A percentile compares a stretch with the other conserved stretches of the same genome.
Conservation (phyloP, 805 yeast genomes). For the Nakazawaea anatomiae region DNA sequence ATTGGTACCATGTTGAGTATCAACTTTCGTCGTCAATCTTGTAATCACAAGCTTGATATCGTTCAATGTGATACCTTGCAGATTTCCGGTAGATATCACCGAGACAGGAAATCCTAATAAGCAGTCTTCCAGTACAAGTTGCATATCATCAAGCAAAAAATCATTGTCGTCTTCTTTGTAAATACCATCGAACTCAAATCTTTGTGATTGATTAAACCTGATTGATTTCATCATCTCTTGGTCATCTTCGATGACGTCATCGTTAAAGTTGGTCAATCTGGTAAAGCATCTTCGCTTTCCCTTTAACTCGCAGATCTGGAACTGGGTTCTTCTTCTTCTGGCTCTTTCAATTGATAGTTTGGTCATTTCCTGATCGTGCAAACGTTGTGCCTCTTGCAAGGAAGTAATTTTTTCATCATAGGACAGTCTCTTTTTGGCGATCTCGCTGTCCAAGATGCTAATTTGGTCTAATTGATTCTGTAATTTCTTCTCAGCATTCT, state of each 20-base stretch:
- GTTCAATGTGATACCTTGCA: neutral
- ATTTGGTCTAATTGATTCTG: neutral
- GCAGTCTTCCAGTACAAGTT: conserved; percentile 1
- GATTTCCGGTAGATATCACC: neutral
- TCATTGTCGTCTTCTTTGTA: neutral
- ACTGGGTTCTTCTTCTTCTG: conserved; percentile 1
- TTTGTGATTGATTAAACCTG: no score
- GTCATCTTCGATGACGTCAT: neutral
- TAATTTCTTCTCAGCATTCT: neutral
- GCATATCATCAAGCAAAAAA: neutral
- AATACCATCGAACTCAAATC: neutral
- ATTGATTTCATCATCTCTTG: neutral
- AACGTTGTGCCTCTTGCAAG: neutral
- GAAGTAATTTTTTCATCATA: neutral
- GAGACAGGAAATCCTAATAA: neutral
- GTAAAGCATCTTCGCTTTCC: conserved; percentile 7
- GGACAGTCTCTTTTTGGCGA: neutral
- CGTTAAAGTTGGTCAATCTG: neutral
- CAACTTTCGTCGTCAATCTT: neutral
- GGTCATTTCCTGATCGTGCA: neutral
- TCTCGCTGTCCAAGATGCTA: neutral
- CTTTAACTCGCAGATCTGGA: conserved; percentile 3
- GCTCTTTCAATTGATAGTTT: neutral
- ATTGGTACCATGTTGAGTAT: neutral
- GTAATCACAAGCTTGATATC: neutral